These are phyloP conservation scores for Triadica sebifera DNA, from an alignment of 345 rosid species.

Conservation along the genomic window DNA sequence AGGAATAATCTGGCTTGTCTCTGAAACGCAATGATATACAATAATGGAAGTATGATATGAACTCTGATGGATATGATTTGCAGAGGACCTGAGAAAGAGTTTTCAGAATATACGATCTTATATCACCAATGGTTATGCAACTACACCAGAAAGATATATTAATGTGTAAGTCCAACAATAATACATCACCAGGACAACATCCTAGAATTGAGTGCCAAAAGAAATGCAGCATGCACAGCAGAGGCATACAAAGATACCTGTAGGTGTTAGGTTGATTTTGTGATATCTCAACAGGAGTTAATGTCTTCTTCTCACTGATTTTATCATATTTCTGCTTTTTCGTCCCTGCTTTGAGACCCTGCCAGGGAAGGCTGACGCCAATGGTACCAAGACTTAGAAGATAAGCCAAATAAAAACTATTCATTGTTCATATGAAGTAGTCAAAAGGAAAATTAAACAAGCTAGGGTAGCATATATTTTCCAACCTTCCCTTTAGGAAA, in stretches of 20 bases:
- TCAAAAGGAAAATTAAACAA: neutral
- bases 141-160: neutral
- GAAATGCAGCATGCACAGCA: neutral
- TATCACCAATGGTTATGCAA: neutral
- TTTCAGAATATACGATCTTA: neutral
- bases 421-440: neutral
- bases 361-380: constrained; percentile 33
- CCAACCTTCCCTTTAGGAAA: constrained; percentile 33
- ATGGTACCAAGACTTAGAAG: constrained; percentile 11
- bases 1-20: constrained; percentile 33
- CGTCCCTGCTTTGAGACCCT: constrained; percentile 33
- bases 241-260: neutral
- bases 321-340: constrained; percentile 32
- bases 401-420: neutral
- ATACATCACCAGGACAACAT: neutral
- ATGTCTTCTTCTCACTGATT: constrained; percentile 33
- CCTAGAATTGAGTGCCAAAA: neutral
- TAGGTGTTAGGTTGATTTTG: constrained; percentile 1
- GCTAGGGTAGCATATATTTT: neutral
- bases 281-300: constrained; percentile 31
- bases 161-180: neutral
- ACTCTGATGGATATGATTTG: constrained; percentile 33
- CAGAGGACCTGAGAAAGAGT: constrained; percentile 23
- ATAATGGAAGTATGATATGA: constrained; percentile 31
- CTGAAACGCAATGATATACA: constrained; percentile 30